A percentile compares a stretch with the other conserved stretches of the same genome.
phyloP scores from a whole-genome alignment of 257 asterid species.

The Ilex aquifolium region DNA sequence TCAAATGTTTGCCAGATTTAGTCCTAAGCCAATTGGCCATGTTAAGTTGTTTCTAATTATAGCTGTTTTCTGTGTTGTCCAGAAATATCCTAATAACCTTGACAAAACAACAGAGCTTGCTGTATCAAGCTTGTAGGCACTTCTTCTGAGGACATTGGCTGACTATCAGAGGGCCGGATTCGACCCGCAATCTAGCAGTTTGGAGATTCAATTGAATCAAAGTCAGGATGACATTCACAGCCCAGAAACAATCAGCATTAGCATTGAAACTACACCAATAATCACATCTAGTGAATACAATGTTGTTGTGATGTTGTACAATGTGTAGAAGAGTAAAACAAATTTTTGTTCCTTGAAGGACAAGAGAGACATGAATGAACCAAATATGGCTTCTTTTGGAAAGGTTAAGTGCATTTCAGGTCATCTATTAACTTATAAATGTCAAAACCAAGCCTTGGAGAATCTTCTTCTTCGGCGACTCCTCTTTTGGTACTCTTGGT shows the following conservation, averaged over 20 bases:
- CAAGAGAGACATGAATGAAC: too few relatives aligned
- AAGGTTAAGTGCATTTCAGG: too few relatives aligned
- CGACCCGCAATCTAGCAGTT: constrained; percentile 75
- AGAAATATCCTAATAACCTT: constrained; percentile 88
- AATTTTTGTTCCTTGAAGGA: too few relatives aligned
- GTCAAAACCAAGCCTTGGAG: too few relatives aligned
- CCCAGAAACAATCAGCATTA: constrained; percentile 34
- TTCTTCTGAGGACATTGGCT: constrained; percentile 60
- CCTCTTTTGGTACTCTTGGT: too few relatives aligned
- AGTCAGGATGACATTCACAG: constrained; percentile 83
- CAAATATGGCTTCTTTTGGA: too few relatives aligned
- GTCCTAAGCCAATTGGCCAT: constrained; percentile 8
- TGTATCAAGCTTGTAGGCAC: constrained; percentile 81
- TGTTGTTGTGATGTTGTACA: too few relatives aligned
- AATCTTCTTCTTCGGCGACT: too few relatives aligned
- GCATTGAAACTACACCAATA: too few relatives aligned
- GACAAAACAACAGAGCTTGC: constrained; percentile 92
- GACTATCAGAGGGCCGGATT: constrained; percentile 80
- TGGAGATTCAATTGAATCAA: constrained; percentile 90
- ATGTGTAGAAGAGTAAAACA: too few relatives aligned
- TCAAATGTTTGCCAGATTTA: constrained; percentile 7
- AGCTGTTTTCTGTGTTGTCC: constrained; percentile 17
- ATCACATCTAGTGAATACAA: too few relatives aligned
- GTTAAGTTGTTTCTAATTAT: constrained; percentile 17
- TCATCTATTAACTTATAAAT: too few relatives aligned